These are phyloP conservation scores for Penicillium sp. DNA, from an alignment of 2,329 filamentous ascomycete genomes.

Conservation along the genomic window DNA sequence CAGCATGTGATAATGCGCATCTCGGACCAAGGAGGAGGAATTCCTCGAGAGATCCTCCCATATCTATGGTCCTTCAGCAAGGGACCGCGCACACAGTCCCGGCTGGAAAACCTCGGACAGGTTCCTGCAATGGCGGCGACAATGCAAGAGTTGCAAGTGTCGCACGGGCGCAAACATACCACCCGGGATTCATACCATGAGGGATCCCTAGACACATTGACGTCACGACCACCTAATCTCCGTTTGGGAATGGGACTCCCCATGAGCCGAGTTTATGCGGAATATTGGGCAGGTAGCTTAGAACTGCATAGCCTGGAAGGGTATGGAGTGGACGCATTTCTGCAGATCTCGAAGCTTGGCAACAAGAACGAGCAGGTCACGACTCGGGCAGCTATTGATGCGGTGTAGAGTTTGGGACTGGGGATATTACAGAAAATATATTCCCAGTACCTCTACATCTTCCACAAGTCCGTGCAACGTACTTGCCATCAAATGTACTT, in stretches of 20 bases:
- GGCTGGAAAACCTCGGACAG: conserved; percentile 78
- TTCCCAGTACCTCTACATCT: not conserved
- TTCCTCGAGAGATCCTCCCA: conserved; percentile 78
- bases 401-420: conserved; percentile 52
- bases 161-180: conserved; percentile 34
- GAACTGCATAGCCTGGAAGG: conserved; percentile 91
- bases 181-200: conserved; percentile 45
- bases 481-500: conserved; percentile 1
- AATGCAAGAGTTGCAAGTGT: conserved; percentile 73
- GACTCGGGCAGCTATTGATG: conserved; percentile 73
- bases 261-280: conserved; percentile 89
- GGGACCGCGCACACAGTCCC: conserved; percentile 72
- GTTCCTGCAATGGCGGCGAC: conserved; percentile 93
- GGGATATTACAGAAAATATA: not conserved
- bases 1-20: conserved; percentile 96
- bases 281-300: conserved; percentile 94
- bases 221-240: conserved; percentile 79
- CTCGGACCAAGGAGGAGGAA: conserved; percentile 91
- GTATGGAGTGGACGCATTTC: conserved; percentile 91
- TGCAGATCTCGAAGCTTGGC: conserved; percentile 93
- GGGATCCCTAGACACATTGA: conserved; percentile 74
- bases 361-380: conserved; percentile 97
- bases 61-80: conserved; percentile 98
- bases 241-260: conserved; percentile 90
- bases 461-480: not conserved